Percentiles rank a stretch among this genome's conserved stretches.
Evolutionary conservation across 1,284 basidiomycete genomes (phyloP).

Genomic region (Papiliotrema laurentii): DNA sequence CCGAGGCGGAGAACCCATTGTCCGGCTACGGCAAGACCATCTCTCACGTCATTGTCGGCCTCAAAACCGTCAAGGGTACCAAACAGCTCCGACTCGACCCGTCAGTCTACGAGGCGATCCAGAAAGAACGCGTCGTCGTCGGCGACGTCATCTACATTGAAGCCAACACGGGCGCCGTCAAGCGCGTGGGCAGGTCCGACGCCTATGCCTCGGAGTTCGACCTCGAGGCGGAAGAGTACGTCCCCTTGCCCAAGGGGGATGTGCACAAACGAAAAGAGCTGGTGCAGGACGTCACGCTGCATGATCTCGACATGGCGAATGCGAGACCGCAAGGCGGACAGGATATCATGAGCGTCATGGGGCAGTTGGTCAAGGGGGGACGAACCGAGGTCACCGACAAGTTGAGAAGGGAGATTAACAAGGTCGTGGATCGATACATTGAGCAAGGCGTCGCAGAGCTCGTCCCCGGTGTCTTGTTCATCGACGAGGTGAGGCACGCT

Average conservation of each 20-base stretch:
- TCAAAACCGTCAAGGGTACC: conserved; percentile 98
- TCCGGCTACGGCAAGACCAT: conserved; percentile 98
- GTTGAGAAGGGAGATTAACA: conserved; percentile 90
- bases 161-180: conserved; percentile 89
- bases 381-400: conserved; percentile 97
- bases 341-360: conserved; percentile 99
- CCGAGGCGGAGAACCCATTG: conserved; percentile 90
- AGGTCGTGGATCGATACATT: conserved; percentile 96
- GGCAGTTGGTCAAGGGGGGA: conserved; percentile 88
- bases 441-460: conserved; percentile 98
- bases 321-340: conserved; percentile 84
- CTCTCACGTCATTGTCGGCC: conserved; percentile 89
- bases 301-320: conserved; percentile 95
- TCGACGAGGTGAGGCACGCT: conserved; percentile 74
- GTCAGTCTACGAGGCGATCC: conserved; percentile 91
- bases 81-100: conserved; percentile 95
- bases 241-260: conserved; percentile 94
- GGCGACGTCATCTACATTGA: conserved; percentile 98
- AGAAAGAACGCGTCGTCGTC: conserved; percentile 95
- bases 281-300: conserved; percentile 94
- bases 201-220: conserved; percentile 99
- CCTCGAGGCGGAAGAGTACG: conserved; percentile 96
- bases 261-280: conserved; percentile 97
- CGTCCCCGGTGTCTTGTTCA: conserved; percentile 95
- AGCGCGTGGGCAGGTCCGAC: conserved; percentile 95